Conservation (phyloP, 176 grass and related monocot genomes). For the Urochloa ruziziensis region DNA sequence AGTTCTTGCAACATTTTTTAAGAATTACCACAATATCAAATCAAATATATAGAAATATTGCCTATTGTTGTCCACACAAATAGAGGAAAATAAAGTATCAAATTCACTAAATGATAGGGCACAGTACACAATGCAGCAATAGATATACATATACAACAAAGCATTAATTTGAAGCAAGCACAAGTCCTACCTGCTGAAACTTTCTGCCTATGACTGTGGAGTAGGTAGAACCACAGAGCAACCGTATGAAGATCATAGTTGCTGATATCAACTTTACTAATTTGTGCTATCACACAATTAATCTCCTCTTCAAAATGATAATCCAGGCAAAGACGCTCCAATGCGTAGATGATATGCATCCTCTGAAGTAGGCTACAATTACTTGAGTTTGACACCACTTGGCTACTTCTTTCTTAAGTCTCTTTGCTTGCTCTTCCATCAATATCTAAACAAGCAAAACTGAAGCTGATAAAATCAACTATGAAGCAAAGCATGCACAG, state of each 20-base stretch:
- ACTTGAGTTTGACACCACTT: not conserved
- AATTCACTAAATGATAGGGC: too few species aligned
- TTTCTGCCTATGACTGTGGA: not conserved
- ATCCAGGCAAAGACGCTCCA: conserved; percentile 13
- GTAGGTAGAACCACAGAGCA: not conserved
- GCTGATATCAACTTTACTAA: not conserved
- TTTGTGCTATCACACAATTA: not conserved
- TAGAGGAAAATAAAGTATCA: too few species aligned
- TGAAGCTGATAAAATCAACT: too few species aligned
- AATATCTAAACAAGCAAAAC: not conserved
- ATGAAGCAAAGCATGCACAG: too few species aligned
- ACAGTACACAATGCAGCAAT: too few species aligned
- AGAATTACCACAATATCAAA: too few species aligned
- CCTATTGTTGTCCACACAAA: too few species aligned
- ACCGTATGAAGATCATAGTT: not conserved
- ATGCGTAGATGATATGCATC: not conserved
- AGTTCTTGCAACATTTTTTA: too few species aligned
- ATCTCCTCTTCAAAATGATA: not conserved
- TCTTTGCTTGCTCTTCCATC: not conserved
- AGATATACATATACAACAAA: too few species aligned
- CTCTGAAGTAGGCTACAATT: not conserved
- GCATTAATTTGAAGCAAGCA: too few species aligned
- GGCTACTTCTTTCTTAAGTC: not conserved
- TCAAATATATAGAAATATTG: too few species aligned
- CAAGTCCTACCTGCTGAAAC: not conserved